These are phyloP conservation scores for Pisolithus thermaeus DNA, from an alignment of 1,284 basidiomycete species.

Conservation along the genomic window DNA sequence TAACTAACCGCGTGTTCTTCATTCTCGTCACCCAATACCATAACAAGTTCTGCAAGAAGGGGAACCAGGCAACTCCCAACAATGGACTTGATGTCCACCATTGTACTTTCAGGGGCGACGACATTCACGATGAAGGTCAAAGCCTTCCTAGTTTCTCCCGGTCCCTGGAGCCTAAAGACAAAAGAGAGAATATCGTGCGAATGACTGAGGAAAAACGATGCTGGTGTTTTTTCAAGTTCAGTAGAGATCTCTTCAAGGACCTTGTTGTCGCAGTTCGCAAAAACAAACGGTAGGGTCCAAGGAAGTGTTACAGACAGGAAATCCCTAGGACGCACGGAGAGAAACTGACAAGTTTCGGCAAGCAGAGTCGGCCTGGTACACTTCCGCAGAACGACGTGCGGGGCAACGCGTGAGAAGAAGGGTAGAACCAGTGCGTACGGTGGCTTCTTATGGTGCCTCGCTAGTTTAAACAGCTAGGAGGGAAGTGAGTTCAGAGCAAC, in stretches of 20 bases:
- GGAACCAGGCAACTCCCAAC: constrained; percentile 63
- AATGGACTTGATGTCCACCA: constrained; percentile 47
- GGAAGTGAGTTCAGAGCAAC: constrained; percentile 9
- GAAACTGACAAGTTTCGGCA: constrained; percentile 57
- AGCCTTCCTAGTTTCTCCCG: constrained; percentile 47
- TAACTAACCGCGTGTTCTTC: constrained; percentile 28
- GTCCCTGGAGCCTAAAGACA: constrained; percentile 57
- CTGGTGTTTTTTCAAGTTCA: constrained; percentile 41
- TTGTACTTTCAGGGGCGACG: constrained; percentile 24
- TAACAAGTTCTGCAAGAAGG: constrained; percentile 69
- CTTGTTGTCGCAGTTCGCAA: constrained; percentile 55
- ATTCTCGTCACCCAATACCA: constrained; percentile 68
- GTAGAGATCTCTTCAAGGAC: constrained; percentile 40
- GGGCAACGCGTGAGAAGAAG: constrained; percentile 63
- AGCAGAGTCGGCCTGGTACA: constrained; percentile 55
- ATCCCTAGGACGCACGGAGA: constrained; percentile 47
- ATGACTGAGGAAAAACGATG: constrained; percentile 56
- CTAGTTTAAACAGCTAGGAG: constrained; percentile 53
- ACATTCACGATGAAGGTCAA: constrained; percentile 57
- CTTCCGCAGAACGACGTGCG: constrained; percentile 59
- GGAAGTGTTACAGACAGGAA: constrained; percentile 68
- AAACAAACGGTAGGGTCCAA: constrained; percentile 66
- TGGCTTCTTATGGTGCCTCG: constrained; percentile 56
- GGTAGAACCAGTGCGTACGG: constrained; percentile 69
- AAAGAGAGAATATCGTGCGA: constrained; percentile 66